Evolutionary conservation across 495 filamentous ascomycete genomes (phyloP).

Genomic region (Penicillium canescens): DNA sequence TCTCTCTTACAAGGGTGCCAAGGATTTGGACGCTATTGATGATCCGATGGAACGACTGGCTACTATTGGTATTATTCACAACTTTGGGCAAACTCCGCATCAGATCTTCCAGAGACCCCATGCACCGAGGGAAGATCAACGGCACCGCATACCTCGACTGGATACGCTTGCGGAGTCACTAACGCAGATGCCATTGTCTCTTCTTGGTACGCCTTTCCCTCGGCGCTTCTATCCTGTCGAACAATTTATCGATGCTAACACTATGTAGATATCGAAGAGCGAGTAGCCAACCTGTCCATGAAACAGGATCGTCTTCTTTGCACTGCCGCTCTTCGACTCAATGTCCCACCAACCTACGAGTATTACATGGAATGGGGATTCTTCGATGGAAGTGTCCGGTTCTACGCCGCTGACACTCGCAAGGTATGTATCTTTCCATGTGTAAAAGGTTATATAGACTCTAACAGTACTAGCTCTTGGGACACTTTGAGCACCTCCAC

Average conservation of each 20-base stretch:
- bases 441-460: not conserved
- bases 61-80: conserved; percentile 95
- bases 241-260: conserved; percentile 10
- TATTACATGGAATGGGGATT: conserved; percentile 97
- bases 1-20: conserved; percentile 90
- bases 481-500: conserved; percentile 91
- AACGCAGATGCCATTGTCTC: conserved; percentile 76
- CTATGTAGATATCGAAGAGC: conserved; percentile 67
- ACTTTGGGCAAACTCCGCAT: conserved; percentile 96
- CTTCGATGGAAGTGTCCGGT: conserved; percentile 86
- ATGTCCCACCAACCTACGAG: conserved; percentile 84
- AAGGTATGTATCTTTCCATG: conserved; percentile 42
- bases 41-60: conserved; percentile 82
- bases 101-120: conserved; percentile 88
- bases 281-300: conserved; percentile 77
- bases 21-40: conserved; percentile 86
- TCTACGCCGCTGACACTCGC: conserved; percentile 77
- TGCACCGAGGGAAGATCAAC: conserved; percentile 64
- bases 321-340: conserved; percentile 77
- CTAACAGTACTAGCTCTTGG: conserved; percentile 49
- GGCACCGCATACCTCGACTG: conserved; percentile 62
- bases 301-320: conserved; percentile 84
- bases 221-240: not conserved
- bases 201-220: conserved; percentile 55
- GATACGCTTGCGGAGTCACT: conserved; percentile 78